A percentile compares a stretch with the other conserved stretches of the same genome.
phyloP scores from a whole-genome alignment of 108 stramenopile genomes.

The Cyclotella sp. region DNA sequence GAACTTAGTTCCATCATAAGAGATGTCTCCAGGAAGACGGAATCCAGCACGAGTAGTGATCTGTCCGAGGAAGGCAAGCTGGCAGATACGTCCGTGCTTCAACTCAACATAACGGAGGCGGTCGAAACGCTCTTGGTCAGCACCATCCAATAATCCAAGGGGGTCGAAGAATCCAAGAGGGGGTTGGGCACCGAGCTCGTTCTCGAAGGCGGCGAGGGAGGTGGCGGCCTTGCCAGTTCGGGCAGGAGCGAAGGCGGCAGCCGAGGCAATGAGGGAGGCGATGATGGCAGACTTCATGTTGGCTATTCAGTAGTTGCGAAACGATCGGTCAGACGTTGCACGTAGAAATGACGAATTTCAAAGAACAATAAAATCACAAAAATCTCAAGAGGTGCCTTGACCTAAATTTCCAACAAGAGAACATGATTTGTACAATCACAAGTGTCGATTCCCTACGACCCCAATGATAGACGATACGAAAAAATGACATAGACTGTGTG shows the following conservation, averaged over 20 bases:
- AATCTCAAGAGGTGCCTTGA: too few relatives aligned
- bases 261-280: constrained; percentile 69
- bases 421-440: too few relatives aligned
- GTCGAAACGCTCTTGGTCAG: constrained; percentile 19
- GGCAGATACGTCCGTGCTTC: constrained; percentile 81
- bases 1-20: not conserved
- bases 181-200: constrained; percentile 25
- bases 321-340: too few relatives aligned
- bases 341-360: too few relatives aligned
- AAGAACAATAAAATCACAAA: too few relatives aligned
- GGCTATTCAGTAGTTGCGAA: not conserved
- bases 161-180: constrained; percentile 89
- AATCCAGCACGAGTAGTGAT: constrained; percentile 25
- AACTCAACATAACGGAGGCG: constrained; percentile 63
- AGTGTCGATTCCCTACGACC: too few relatives aligned
- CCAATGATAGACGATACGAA: too few relatives aligned
- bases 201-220: constrained; percentile 65
- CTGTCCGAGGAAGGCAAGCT: constrained; percentile 76
- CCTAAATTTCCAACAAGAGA: too few relatives aligned
- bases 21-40: constrained; percentile 3
- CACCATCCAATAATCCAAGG: constrained; percentile 57
- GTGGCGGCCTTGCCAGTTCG: constrained; percentile 54
- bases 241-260: constrained; percentile 57
- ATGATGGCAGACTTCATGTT: constrained; percentile 61
- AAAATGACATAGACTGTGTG: too few relatives aligned